Percentiles rank a stretch among this genome's conserved stretches.
phyloP scores from a whole-genome alignment of 495 filamentous ascomycete species.

The Daldinia bambusicola region DNA sequence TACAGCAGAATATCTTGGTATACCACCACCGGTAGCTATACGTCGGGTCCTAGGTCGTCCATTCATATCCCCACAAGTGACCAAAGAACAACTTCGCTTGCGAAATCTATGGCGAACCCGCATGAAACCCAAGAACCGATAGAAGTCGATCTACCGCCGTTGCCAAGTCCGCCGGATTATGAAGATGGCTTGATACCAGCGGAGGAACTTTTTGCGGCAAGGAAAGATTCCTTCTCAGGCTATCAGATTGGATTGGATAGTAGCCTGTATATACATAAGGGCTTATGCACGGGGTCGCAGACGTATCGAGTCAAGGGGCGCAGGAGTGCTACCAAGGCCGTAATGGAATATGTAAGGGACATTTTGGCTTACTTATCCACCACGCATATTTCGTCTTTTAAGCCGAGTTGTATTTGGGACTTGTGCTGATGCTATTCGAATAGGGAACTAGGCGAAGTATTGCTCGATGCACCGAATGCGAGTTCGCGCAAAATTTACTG shows the following conservation, averaged over 20 bases:
- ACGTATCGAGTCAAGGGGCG: constrained; percentile 37
- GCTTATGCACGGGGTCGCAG: constrained; percentile 34
- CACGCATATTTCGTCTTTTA: not conserved
- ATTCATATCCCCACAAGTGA: constrained; percentile 42
- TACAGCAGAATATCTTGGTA: constrained; percentile 39
- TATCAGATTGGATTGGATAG: constrained; percentile 42
- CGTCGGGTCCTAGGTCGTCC: constrained; percentile 34
- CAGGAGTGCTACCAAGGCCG: constrained; percentile 30
- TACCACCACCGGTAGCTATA: constrained; percentile 36
- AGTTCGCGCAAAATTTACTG: constrained; percentile 48
- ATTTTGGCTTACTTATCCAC: not conserved
- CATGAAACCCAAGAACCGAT: constrained; percentile 7
- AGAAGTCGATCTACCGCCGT: constrained; percentile 9
- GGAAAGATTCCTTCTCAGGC: constrained; percentile 22
- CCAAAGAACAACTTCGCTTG: constrained; percentile 40
- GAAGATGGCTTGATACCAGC: constrained; percentile 40
- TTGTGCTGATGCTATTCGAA: not conserved
- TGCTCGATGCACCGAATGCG: constrained; percentile 48
- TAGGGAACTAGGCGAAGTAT: constrained; percentile 42
- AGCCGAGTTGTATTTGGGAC: too few relatives aligned
- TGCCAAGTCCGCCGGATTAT: constrained; percentile 21
- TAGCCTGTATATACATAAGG: constrained; percentile 38
- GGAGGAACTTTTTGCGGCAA: constrained; percentile 26
- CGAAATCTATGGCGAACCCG: not conserved
- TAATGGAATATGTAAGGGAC: constrained; percentile 41